Evolutionary conservation across 1,284 basidiomycete species (phyloP).

Genomic region (Trichosporon faecale): DNA sequence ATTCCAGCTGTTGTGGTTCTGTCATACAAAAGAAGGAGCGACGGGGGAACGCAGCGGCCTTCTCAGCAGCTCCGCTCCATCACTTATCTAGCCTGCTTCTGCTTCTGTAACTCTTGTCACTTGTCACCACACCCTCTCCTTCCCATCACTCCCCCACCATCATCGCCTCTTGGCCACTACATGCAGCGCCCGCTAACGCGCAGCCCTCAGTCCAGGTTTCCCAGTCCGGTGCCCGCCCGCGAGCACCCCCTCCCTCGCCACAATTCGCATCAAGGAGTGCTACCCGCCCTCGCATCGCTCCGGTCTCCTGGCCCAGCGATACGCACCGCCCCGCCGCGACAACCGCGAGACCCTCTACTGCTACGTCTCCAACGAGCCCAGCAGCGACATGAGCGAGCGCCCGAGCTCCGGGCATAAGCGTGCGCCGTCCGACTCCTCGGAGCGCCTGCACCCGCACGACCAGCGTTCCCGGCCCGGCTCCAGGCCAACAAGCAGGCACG

Average conservation of each 20-base stretch:
- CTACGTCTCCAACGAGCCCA: neutral
- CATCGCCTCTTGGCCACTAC: neutral
- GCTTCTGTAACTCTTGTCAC: neutral
- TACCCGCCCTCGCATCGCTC: neutral
- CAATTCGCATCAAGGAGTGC: neutral
- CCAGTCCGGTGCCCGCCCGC: neutral
- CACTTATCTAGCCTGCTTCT: neutral
- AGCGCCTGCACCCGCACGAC: neutral
- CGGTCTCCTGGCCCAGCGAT: neutral
- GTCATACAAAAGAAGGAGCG: neutral
- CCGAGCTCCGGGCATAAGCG: neutral
- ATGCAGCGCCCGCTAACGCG: neutral
- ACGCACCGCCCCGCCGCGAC: too few relatives aligned
- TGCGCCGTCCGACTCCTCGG: neutral
- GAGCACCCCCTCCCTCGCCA: neutral
- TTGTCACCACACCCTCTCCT: too few relatives aligned
- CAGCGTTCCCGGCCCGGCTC: neutral
- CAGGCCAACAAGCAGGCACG: neutral
- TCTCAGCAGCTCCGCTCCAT: neutral
- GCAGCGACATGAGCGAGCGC: conserved; percentile 1
- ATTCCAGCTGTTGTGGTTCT: neutral
- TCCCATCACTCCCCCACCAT: neutral
- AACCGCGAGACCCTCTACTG: neutral
- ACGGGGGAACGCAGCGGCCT: too few relatives aligned
- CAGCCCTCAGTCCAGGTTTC: neutral